Percentiles rank a stretch among this genome's conserved stretches.
Conservation (phyloP, 306 rosid species). For the Ammopiptanthus mongolicus region DNA sequence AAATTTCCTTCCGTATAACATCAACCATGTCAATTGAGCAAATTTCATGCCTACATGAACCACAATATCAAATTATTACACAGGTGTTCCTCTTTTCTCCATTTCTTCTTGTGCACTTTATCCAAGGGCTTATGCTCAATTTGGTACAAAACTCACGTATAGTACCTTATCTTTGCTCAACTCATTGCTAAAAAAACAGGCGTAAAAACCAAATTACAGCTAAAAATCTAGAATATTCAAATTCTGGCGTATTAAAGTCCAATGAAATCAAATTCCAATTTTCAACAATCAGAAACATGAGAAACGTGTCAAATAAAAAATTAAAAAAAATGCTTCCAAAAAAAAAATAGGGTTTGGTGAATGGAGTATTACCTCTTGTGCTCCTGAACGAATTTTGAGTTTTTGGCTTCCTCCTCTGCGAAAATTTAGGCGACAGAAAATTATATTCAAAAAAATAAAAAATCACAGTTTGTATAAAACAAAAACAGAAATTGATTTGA, state of each 20-base stretch:
- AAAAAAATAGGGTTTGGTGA: slow-evolving; percentile 22
- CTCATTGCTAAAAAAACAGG: no score
- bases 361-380: slow-evolving; percentile 50
- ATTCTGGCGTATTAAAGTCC: not conserved
- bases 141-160: no score
- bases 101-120: no score
- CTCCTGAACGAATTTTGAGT: slow-evolving; percentile 64
- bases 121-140: no score
- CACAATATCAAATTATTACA: not conserved
- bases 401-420: slow-evolving; percentile 85
- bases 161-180: not conserved
- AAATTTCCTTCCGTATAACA: not conserved
- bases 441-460: not conserved
- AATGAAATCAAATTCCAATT: not conserved
- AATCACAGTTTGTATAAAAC: not conserved
- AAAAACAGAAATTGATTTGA: not conserved
- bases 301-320: not conserved
- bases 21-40: not conserved
- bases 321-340: not conserved
- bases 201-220: not conserved
- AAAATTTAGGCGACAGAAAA: not conserved
- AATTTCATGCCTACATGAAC: not conserved
- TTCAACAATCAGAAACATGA: not conserved
- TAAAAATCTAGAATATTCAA: not conserved
- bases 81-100: not conserved